A percentile compares a stretch with the other conserved stretches of the same genome.
phyloP scores from a whole-genome alignment of 768 basidiomycete species.

The Lenzites betulinus region DNA sequence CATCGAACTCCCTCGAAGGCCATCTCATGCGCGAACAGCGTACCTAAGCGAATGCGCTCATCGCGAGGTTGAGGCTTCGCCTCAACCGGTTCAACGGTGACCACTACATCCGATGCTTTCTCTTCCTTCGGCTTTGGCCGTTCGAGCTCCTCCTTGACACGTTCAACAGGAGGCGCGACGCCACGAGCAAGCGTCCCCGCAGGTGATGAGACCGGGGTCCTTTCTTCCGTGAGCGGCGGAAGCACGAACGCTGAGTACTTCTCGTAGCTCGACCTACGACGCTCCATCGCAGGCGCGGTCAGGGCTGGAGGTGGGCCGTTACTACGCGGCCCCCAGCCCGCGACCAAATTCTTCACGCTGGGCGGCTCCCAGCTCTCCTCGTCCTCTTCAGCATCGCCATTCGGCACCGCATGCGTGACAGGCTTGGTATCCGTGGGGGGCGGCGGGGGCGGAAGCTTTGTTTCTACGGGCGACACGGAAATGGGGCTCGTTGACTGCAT shows the following conservation, averaged over 20 bases:
- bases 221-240: slow-evolving; percentile 70
- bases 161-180: background rate
- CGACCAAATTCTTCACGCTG: slow-evolving; percentile 26
- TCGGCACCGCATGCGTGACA: background rate
- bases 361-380: slow-evolving; percentile 15
- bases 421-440: background rate
- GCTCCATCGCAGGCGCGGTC: slow-evolving; percentile 43
- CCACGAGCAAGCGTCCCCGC: slow-evolving; percentile 50
- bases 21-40: background rate
- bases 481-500: slow-evolving; percentile 7
- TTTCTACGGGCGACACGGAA: slow-evolving; percentile 6
- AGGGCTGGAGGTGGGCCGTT: slow-evolving; percentile 1
- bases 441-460: background rate
- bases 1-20: background rate
- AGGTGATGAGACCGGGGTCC: slow-evolving; percentile 58
- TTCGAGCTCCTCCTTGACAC: slow-evolving; percentile 1
- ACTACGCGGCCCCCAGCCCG: slow-evolving; percentile 23
- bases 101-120: background rate
- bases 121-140: background rate
- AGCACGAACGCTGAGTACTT: slow-evolving; percentile 62
- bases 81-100: background rate
- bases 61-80: background rate
- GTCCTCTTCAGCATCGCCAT: slow-evolving; percentile 2
- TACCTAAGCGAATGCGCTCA: slow-evolving; percentile 18
- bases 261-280: slow-evolving; percentile 67